These are phyloP conservation scores for Neonectria punicea DNA, from an alignment of 2,329 filamentous ascomycete species.

Conservation along the genomic window DNA sequence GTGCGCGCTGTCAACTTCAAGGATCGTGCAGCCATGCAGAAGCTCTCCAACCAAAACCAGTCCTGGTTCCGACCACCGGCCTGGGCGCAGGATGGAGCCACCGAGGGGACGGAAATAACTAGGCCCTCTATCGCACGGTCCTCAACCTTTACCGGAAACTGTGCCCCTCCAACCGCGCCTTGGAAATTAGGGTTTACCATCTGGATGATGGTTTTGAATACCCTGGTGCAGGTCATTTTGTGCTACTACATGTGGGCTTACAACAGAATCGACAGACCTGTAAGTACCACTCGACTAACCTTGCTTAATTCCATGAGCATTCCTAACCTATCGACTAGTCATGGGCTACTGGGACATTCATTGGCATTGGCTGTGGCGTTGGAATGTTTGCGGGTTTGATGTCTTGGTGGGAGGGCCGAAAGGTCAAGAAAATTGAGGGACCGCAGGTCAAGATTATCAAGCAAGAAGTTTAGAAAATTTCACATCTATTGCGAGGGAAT, in stretches of 20 bases:
- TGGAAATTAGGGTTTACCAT: constrained; percentile 26
- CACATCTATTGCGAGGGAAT: not conserved
- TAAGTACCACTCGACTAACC: not conserved
- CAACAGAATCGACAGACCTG: constrained; percentile 18
- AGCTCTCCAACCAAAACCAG: constrained; percentile 37
- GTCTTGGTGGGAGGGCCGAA: constrained; percentile 4
- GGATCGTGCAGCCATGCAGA: constrained; percentile 33
- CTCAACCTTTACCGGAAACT: constrained; percentile 14
- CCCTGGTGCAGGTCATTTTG: constrained; percentile 8
- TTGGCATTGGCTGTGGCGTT: not conserved
- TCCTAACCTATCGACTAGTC: not conserved
- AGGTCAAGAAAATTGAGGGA: not conserved
- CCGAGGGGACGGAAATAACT: not conserved
- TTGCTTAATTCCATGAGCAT: not conserved
- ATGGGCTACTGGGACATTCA: constrained; percentile 1
- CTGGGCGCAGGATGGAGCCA: constrained; percentile 29
- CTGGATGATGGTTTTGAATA: constrained; percentile 24
- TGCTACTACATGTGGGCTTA: constrained; percentile 23
- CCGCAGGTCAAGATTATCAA: not conserved
- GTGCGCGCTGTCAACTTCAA: constrained; percentile 32
- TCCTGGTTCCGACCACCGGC: constrained; percentile 43
- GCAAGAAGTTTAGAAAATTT: not conserved
- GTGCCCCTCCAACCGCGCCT: constrained; percentile 13
- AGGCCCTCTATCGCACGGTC: not conserved
- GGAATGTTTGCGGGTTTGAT: not conserved